Conservation (phyloP, 2,329 filamentous ascomycete genomes). For the Mollisia scopiformis region DNA sequence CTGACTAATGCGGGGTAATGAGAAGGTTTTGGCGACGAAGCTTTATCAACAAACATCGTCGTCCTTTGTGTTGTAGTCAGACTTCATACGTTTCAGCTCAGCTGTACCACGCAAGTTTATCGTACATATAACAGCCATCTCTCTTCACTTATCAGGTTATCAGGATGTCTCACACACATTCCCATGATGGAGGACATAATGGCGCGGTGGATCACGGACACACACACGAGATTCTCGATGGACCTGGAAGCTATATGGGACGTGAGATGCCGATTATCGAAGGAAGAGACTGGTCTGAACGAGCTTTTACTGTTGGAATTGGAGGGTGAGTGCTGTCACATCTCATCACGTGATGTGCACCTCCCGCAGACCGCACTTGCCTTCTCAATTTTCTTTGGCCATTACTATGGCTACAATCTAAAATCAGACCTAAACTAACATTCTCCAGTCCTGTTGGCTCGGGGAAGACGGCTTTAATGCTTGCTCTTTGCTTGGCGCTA, state of each 20-base stretch:
- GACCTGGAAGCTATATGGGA: conserved; percentile 85
- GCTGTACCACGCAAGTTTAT: no score
- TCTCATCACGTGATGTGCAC: neutral
- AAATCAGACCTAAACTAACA: neutral
- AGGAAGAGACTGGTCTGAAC: conserved; percentile 82
- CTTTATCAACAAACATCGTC: neutral
- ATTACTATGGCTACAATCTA: neutral
- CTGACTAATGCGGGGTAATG: neutral
- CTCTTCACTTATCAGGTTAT: neutral
- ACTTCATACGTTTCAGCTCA: no score
- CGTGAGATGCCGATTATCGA: conserved; percentile 94
- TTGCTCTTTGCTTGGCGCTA: conserved; percentile 84
- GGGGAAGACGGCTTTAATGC: conserved; percentile 96
- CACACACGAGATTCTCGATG: conserved; percentile 92
- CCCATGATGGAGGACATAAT: conserved; percentile 41
- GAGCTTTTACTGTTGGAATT: conserved; percentile 96
- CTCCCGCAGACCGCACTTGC: neutral
- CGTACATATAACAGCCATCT: neutral
- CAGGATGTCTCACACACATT: conserved; percentile 26
- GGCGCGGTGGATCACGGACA: conserved; percentile 80
- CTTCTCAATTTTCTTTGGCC: neutral
- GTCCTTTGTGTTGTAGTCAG: no score
- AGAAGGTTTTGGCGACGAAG: neutral
- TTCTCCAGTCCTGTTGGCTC: conserved; percentile 84
- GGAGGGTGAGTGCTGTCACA: conserved; percentile 68